Evolutionary conservation across 371 early-diverging fungal species (phyloP).

Genomic region (Mucor velutinosus): DNA sequence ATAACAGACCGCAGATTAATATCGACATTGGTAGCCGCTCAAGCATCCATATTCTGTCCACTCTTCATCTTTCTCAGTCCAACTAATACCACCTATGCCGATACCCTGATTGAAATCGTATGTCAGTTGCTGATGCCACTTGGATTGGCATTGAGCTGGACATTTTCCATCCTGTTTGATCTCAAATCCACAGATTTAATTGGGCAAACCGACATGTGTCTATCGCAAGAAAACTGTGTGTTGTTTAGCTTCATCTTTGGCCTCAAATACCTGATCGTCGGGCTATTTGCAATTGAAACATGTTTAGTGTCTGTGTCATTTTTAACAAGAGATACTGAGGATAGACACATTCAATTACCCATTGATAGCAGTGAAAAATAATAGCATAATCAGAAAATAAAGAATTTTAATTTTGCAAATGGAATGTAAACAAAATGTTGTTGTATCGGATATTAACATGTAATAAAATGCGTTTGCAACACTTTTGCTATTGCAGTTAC

Average conservation of each 20-base stretch:
- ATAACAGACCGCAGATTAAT: slow-evolving; percentile 32
- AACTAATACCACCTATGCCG: background rate
- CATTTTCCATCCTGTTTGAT: slow-evolving; percentile 46
- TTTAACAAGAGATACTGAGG: background rate
- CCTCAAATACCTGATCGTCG: slow-evolving; percentile 34
- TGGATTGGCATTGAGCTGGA: slow-evolving; percentile 49
- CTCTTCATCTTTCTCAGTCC: slow-evolving; percentile 21
- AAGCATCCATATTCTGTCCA: slow-evolving; percentile 36
- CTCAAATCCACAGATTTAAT: slow-evolving; percentile 26
- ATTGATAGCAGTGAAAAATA: slow-evolving; percentile 4
- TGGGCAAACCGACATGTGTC: slow-evolving; percentile 14
- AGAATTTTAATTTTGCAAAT: background rate
- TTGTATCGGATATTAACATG: background rate
- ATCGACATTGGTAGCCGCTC: slow-evolving; percentile 35
- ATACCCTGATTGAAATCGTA: slow-evolving; percentile 10
- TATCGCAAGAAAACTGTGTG: slow-evolving; percentile 11
- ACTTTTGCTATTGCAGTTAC: background rate
- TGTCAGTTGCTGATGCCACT: slow-evolving; percentile 46
- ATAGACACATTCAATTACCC: slow-evolving; percentile 12
- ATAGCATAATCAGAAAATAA: background rate
- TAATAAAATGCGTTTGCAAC: background rate
- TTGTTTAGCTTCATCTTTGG: slow-evolving; percentile 26
- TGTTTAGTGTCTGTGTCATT: slow-evolving; percentile 7
- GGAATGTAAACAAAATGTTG: background rate
- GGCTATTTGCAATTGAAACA: slow-evolving; percentile 33